Evolutionary conservation across 2,329 filamentous ascomycete species (phyloP).

Genomic region (Calonectria henricotiae): DNA sequence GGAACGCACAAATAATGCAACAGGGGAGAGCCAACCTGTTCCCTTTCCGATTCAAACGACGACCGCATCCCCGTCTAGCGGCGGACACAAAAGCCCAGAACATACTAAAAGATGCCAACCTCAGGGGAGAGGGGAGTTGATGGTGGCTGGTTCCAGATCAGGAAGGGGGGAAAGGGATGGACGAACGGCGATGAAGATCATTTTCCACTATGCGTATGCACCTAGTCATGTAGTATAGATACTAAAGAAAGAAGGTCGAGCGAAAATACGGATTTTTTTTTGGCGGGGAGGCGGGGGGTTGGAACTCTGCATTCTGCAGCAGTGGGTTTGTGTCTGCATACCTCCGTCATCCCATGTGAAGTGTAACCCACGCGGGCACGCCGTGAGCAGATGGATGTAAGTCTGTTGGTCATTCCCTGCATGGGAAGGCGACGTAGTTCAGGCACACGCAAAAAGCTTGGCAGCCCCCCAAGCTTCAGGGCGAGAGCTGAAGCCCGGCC

Average conservation of each 20-base stretch:
- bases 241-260: slow-evolving; percentile 6
- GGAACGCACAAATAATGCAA: background rate
- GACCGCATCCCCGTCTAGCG: slow-evolving; percentile 14
- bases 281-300: background rate
- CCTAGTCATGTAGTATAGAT: background rate
- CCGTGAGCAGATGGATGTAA: slow-evolving; percentile 1
- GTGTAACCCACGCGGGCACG: background rate
- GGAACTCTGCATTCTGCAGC: slow-evolving; percentile 15
- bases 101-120: slow-evolving; percentile 18
- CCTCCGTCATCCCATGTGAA: slow-evolving; percentile 4
- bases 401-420: slow-evolving; percentile 6
- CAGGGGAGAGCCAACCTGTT: slow-evolving; percentile 5
- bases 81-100: slow-evolving; percentile 20
- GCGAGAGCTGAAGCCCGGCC: slow-evolving; percentile 20
- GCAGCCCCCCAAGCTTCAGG: slow-evolving; percentile 6
- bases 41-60: background rate
- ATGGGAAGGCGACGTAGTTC: slow-evolving; percentile 1
- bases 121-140: background rate
- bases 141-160: slow-evolving; percentile 11
- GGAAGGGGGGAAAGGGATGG: background rate
- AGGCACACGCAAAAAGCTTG: slow-evolving; percentile 24
- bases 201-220: background rate
- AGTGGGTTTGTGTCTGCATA: slow-evolving; percentile 7
- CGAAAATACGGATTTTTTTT: slow-evolving; percentile 20
- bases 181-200: background rate